Evolutionary conservation across 768 basidiomycete genomes (phyloP).

Genomic region (Pulveroboletus sp.): DNA sequence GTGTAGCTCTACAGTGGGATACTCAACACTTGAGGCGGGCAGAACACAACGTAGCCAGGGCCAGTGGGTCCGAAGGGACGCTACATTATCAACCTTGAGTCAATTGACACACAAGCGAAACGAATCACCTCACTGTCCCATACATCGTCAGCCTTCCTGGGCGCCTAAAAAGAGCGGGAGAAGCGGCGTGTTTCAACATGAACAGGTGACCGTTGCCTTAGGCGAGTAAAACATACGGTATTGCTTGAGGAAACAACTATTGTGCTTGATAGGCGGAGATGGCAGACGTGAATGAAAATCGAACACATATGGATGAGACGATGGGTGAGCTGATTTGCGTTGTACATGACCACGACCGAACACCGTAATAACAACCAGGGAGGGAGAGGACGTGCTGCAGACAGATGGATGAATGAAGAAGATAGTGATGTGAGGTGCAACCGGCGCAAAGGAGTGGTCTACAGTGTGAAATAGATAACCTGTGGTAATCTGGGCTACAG

Average conservation of each 20-base stretch:
- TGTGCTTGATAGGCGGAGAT: slow-evolving; percentile 27
- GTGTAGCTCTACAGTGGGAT: slow-evolving; percentile 7
- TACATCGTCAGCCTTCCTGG: slow-evolving; percentile 11
- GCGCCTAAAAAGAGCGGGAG: slow-evolving; percentile 10
- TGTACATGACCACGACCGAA: slow-evolving; percentile 37
- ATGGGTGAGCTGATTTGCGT: slow-evolving; percentile 30
- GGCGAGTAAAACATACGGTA: slow-evolving; percentile 28
- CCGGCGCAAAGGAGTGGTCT: slow-evolving; percentile 28
- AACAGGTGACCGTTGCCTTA: slow-evolving; percentile 14
- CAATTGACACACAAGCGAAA: neutral
- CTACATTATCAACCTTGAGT: too few species aligned
- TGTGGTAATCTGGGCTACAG: slow-evolving; percentile 43
- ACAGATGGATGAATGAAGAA: slow-evolving; percentile 22
- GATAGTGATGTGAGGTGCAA: slow-evolving; percentile 20
- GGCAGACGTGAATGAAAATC: slow-evolving; percentile 23
- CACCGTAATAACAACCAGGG: slow-evolving; percentile 36
- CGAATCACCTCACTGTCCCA: slow-evolving; percentile 7
- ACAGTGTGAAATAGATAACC: slow-evolving; percentile 34
- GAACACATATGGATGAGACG: slow-evolving; percentile 28
- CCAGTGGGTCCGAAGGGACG: neutral
- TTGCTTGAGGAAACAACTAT: slow-evolving; percentile 27
- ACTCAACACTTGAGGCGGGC: slow-evolving; percentile 10
- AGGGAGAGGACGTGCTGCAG: slow-evolving; percentile 20
- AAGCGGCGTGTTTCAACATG: slow-evolving; percentile 22
- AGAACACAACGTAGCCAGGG: neutral